A percentile compares a stretch with the other conserved stretches of the same genome.
phyloP scores from a whole-genome alignment of 805 yeast species.

The Candida tibetensis region DNA sequence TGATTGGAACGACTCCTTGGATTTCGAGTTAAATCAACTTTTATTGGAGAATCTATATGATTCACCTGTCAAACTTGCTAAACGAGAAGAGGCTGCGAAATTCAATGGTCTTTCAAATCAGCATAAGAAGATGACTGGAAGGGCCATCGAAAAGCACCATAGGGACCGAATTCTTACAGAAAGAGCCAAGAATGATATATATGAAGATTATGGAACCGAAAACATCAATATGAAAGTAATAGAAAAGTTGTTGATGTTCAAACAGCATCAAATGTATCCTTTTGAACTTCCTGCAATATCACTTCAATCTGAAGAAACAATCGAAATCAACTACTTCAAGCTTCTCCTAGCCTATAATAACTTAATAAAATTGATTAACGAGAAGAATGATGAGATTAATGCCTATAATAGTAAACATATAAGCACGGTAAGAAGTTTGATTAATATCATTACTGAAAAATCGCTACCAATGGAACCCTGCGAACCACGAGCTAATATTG shows the following conservation, averaged over 20 bases:
- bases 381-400: conserved; percentile 14
- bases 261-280: not conserved
- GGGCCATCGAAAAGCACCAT: not conserved
- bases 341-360: conserved; percentile 14
- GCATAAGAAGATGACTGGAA: no score
- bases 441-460: not conserved
- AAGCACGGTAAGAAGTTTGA: conserved; percentile 1
- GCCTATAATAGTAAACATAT: conserved; percentile 12
- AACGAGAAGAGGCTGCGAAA: not conserved
- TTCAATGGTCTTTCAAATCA: not conserved
- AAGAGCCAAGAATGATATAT: not conserved
- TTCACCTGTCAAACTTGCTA: not conserved
- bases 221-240: not conserved
- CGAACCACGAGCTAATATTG: no score
- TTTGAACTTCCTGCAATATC: not conserved
- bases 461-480: conserved; percentile 1
- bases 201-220: not conserved
- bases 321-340: conserved; percentile 13
- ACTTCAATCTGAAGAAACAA: conserved; percentile 2
- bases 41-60: conserved; percentile 5
- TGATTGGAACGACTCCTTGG: conserved; percentile 10
- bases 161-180: not conserved
- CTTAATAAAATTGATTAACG: conserved; percentile 10
- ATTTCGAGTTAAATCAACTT: conserved; percentile 6
- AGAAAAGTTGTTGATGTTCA: not conserved